Conservation (phyloP, 2,329 filamentous ascomycete genomes). For the Alternaria metachromatica region DNA sequence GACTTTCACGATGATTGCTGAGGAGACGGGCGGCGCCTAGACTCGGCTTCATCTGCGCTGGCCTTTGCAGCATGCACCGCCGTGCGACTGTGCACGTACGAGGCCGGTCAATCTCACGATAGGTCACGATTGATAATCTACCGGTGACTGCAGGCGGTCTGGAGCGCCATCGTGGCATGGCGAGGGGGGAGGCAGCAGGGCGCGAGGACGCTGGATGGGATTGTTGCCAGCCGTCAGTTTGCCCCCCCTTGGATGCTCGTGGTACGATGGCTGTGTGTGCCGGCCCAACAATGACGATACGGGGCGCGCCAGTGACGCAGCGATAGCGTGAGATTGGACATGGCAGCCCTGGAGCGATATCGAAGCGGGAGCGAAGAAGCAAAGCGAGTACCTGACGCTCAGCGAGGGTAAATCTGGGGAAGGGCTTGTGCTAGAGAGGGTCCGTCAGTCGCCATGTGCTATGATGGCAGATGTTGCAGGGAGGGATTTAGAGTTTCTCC, state of each 20-base stretch:
- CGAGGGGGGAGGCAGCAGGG: neutral
- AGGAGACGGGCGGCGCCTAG: slow-evolving; percentile 31
- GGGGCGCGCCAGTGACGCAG: slow-evolving; percentile 5
- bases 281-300: slow-evolving; percentile 5
- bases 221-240: neutral
- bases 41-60: slow-evolving; percentile 27
- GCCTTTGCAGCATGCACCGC: slow-evolving; percentile 15
- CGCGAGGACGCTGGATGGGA: neutral
- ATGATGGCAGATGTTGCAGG: slow-evolving; percentile 8
- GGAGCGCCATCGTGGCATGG: neutral
- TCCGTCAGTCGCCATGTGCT: slow-evolving; percentile 6
- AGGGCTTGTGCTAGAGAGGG: slow-evolving; percentile 19
- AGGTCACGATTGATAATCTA: slow-evolving; percentile 13
- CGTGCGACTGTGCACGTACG: slow-evolving; percentile 13
- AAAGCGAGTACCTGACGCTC: slow-evolving; percentile 13
- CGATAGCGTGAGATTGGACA: neutral
- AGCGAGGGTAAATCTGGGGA: slow-evolving; percentile 38
- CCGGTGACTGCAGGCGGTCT: slow-evolving; percentile 15
- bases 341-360: neutral
- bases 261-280: neutral
- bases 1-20: slow-evolving; percentile 43
- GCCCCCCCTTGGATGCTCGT: neutral
- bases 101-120: slow-evolving; percentile 23
- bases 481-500: slow-evolving; percentile 11
- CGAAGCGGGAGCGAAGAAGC: slow-evolving; percentile 36